These are phyloP conservation scores for Clavulina sp. DNA, from an alignment of 768 basidiomycete genomes.

Conservation along the genomic window DNA sequence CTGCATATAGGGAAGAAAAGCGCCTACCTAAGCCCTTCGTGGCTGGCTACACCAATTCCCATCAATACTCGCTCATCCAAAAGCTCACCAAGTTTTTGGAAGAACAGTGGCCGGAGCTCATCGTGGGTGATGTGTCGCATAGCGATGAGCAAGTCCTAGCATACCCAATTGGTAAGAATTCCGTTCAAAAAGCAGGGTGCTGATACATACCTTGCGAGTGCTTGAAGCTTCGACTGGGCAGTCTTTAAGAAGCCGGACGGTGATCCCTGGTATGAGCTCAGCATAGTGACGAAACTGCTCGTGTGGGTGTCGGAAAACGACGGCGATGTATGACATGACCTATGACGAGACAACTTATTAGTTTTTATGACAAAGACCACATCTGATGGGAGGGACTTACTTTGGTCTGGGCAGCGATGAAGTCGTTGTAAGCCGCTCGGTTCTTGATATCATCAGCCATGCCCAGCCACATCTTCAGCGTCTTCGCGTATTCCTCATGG, in stretches of 20 bases:
- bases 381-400: slow-evolving; percentile 22
- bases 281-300: slow-evolving; percentile 55
- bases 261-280: slow-evolving; percentile 61
- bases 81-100: slow-evolving; percentile 73
- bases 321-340: slow-evolving; percentile 86
- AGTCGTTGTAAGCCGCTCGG: slow-evolving; percentile 54
- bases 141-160: slow-evolving; percentile 78
- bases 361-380: not conserved
- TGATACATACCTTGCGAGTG: slow-evolving; percentile 47
- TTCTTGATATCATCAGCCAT: slow-evolving; percentile 64
- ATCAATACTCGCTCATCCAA: slow-evolving; percentile 81
- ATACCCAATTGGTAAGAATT: not conserved
- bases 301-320: slow-evolving; percentile 56
- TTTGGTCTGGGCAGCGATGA: slow-evolving; percentile 82
- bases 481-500: slow-evolving; percentile 61
- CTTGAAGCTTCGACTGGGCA: slow-evolving; percentile 74
- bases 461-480: slow-evolving; percentile 68
- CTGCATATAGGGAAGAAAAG: slow-evolving; percentile 5
- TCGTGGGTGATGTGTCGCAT: slow-evolving; percentile 77
- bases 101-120: slow-evolving; percentile 56
- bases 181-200: too few relatives aligned
- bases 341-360: slow-evolving; percentile 18
- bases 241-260: slow-evolving; percentile 80
- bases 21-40: slow-evolving; percentile 60
- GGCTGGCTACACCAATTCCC: slow-evolving; percentile 65